Percentiles rank a stretch among this genome's conserved stretches.
phyloP scores from a whole-genome alignment of 2,329 filamentous ascomycete genomes.

The Aspergillus floridensis region DNA sequence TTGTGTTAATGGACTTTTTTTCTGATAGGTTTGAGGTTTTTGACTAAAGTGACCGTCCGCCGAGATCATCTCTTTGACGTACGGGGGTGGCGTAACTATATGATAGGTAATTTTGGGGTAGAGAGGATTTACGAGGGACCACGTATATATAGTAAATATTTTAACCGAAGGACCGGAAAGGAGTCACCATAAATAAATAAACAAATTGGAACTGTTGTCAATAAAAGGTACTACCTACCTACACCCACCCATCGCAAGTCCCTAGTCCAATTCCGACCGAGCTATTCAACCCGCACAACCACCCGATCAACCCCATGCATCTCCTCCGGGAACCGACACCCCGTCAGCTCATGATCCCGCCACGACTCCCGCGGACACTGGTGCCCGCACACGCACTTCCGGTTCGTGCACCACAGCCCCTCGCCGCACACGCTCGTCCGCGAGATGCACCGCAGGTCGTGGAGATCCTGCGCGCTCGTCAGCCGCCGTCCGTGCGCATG shows the following conservation, averaged over 20 bases:
- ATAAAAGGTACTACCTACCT: not conserved
- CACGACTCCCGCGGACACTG: conserved; percentile 21
- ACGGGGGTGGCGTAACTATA: too few relatives aligned
- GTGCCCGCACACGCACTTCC: conserved; percentile 28
- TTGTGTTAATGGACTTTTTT: not conserved
- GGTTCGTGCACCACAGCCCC: conserved; percentile 29
- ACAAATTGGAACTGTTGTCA: not conserved
- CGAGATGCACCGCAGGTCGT: conserved; percentile 31
- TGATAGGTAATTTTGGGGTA: too few relatives aligned
- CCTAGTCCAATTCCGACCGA: too few relatives aligned
- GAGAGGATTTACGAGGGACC: too few relatives aligned
- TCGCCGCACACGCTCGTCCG: conserved; percentile 28
- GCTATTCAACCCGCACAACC: not conserved
- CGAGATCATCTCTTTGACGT: not conserved
- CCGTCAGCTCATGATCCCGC: conserved; percentile 6
- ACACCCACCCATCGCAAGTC: too few relatives aligned
- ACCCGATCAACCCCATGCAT: conserved; percentile 23
- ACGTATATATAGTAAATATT: too few relatives aligned
- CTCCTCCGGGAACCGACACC: conserved; percentile 22
- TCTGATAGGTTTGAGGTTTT: conserved; percentile 14
- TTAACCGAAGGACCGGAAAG: too few relatives aligned
- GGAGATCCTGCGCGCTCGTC: conserved; percentile 15
- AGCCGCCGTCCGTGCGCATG: conserved; percentile 28
- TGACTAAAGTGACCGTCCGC: conserved; percentile 21
- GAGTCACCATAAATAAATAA: not conserved